phyloP scores from a whole-genome alignment of 805 yeast species.

The Sungouiella thailandica region DNA sequence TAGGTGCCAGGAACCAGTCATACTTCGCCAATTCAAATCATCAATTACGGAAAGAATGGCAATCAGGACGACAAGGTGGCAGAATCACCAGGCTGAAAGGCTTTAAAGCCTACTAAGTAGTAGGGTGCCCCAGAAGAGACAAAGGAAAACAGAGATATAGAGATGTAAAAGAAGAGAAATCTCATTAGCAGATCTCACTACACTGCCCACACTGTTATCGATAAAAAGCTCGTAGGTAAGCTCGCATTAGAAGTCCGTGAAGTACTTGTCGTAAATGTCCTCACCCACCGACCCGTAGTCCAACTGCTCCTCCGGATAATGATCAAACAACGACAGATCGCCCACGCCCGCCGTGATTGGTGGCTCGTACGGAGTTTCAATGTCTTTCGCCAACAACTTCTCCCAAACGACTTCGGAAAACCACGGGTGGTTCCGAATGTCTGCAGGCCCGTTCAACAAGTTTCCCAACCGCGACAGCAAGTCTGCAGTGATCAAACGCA shows the following conservation, averaged over 20 bases:
- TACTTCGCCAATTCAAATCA: no score
- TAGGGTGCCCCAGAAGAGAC: no score
- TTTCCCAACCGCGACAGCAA: constrained; percentile 54
- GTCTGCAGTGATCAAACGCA: constrained; percentile 49
- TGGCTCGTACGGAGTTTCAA: constrained; percentile 62
- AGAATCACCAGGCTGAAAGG: no score
- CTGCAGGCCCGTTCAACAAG: constrained; percentile 53
- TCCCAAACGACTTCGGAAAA: constrained; percentile 60
- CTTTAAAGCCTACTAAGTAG: no score
- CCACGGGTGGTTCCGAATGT: constrained; percentile 55
- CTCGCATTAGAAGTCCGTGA: constrained; percentile 29
- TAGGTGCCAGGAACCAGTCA: no score
- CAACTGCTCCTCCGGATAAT: constrained; percentile 41
- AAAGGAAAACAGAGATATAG: no score
- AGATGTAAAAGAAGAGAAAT: no score
- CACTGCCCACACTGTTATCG: no score
- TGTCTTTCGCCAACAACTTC: constrained; percentile 48
- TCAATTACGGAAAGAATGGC: no score
- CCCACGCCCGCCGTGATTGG: constrained; percentile 63
- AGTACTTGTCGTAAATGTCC: constrained; percentile 33
- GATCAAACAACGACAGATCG: constrained; percentile 43
- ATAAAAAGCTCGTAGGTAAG: no score
- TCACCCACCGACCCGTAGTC: constrained; percentile 38
- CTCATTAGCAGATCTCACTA: no score
- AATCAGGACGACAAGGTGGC: no score